Percentiles rank a stretch among this genome's conserved stretches.
Evolutionary conservation across 2,329 filamentous ascomycete genomes (phyloP).

Genomic region (Diaporthe vexans): DNA sequence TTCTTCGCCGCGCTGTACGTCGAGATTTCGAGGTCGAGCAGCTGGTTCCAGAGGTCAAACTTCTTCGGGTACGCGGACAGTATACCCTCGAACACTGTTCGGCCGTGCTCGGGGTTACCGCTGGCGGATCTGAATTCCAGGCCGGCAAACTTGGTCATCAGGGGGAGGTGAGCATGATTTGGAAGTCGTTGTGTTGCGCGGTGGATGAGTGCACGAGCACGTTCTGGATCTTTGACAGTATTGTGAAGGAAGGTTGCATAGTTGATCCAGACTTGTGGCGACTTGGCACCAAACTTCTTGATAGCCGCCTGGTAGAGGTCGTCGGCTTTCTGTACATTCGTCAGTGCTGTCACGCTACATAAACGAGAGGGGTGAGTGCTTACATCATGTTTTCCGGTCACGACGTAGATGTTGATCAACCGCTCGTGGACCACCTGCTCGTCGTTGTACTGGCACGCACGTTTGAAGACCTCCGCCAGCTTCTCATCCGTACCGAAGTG

Average conservation of each 20-base stretch:
- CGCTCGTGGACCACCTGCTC: slow-evolving; percentile 90
- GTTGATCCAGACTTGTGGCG: slow-evolving; percentile 89
- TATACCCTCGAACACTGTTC: slow-evolving; percentile 93
- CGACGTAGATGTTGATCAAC: slow-evolving; percentile 94
- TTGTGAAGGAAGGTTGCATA: slow-evolving; percentile 94
- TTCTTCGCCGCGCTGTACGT: slow-evolving; percentile 68
- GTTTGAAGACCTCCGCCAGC: slow-evolving; percentile 88
- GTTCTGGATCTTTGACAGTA: slow-evolving; percentile 76
- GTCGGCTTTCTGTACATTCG: slow-evolving; percentile 79
- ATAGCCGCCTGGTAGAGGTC: slow-evolving; percentile 86
- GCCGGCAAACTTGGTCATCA: slow-evolving; percentile 90
- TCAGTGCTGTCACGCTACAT: slow-evolving; percentile 10
- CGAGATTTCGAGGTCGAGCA: slow-evolving; percentile 85
- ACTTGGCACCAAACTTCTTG: slow-evolving; percentile 89
- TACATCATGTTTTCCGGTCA: slow-evolving; percentile 87
- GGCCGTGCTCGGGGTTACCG: slow-evolving; percentile 89
- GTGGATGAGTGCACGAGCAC: slow-evolving; percentile 81
- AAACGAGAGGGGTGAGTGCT: slow-evolving; percentile 50
- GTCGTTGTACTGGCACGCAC: slow-evolving; percentile 95
- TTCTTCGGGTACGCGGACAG: slow-evolving; percentile 89
- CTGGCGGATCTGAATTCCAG: slow-evolving; percentile 89
- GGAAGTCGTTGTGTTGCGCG: slow-evolving; percentile 89
- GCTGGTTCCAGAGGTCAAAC: slow-evolving; percentile 92
- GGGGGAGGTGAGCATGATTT: slow-evolving; percentile 71
- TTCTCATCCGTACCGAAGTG: slow-evolving; percentile 87